A percentile compares a stretch with the other conserved stretches of the same genome.
These are phyloP conservation scores for Ceratocystis huliohia DNA, from an alignment of 2,329 filamentous ascomycete genomes.

Conservation along the genomic window DNA sequence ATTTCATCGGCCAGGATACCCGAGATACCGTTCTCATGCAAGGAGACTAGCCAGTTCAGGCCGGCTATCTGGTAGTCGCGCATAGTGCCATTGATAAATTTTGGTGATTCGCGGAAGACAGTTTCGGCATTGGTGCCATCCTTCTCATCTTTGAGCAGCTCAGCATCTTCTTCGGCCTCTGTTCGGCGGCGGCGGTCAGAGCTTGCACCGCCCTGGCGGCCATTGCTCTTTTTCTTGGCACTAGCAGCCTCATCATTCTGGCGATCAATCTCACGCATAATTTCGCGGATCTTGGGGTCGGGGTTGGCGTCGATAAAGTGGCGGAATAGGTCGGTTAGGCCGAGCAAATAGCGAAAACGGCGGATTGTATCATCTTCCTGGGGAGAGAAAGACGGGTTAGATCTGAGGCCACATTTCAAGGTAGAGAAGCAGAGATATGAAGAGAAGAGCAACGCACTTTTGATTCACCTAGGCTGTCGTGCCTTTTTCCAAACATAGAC, in stretches of 20 bases:
- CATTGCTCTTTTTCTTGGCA: conserved; percentile 55
- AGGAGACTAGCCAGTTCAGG: conserved; percentile 92
- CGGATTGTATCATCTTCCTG: conserved; percentile 92
- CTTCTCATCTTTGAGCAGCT: conserved; percentile 76
- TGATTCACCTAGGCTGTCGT: conserved; percentile 78
- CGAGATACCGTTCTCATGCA: conserved; percentile 97
- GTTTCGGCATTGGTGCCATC: conserved; percentile 74
- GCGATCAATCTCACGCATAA: conserved; percentile 87
- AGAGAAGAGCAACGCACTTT: conserved; percentile 47
- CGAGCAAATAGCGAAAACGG: conserved; percentile 86
- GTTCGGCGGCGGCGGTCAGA: conserved; percentile 72
- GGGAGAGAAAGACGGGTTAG: conserved; percentile 15
- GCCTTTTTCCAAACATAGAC: conserved; percentile 89
- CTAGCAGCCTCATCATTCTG: conserved; percentile 67
- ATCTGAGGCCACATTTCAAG: conserved; percentile 7
- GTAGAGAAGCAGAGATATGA: conserved; percentile 1
- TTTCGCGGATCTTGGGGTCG: conserved; percentile 84
- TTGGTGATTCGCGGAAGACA: conserved; percentile 83
- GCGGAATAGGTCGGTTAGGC: conserved; percentile 89
- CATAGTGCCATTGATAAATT: conserved; percentile 82
- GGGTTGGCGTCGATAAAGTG: conserved; percentile 98
- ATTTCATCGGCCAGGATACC: conserved; percentile 97
- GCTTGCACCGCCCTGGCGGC: conserved; percentile 72
- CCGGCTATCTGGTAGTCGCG: conserved; percentile 93
- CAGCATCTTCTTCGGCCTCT: conserved; percentile 94